phyloP scores from a whole-genome alignment of 2,329 filamentous ascomycete species.

The Xylaria sp. region DNA sequence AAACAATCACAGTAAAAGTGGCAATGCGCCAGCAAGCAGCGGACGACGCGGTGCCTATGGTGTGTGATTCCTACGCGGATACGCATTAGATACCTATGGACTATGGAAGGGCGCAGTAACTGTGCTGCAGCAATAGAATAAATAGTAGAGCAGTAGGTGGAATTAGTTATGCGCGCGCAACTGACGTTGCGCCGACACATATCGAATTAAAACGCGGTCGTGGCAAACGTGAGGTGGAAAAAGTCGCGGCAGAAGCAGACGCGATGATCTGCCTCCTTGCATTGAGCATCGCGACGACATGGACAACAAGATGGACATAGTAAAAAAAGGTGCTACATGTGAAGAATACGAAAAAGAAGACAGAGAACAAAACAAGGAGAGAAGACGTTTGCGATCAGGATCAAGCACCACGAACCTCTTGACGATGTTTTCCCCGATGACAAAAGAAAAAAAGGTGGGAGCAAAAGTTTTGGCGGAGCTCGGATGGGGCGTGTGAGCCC shows the following conservation, averaged over 20 bases:
- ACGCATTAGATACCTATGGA: conserved; percentile 19
- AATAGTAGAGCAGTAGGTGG: neutral
- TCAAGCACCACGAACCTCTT: conserved; percentile 17
- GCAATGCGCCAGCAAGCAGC: conserved; percentile 10
- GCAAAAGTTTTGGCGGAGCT: conserved; percentile 3
- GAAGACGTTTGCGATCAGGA: conserved; percentile 1
- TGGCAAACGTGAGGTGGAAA: neutral
- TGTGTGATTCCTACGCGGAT: conserved; percentile 12
- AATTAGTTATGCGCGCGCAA: neutral
- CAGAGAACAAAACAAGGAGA: neutral
- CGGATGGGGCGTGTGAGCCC: conserved; percentile 2
- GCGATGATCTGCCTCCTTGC: neutral
- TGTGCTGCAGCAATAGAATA: no score
- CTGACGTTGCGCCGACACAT: neutral
- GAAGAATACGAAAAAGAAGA: no score
- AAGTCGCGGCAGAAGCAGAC: neutral
- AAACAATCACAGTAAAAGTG: conserved; percentile 12
- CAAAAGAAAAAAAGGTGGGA: conserved; percentile 1
- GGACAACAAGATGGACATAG: neutral
- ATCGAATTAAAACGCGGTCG: neutral
- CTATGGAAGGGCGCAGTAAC: conserved; percentile 4
- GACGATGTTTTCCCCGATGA: conserved; percentile 7
- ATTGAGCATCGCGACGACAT: conserved; percentile 2
- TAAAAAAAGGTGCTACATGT: neutral
- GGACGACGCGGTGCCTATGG: conserved; percentile 5